phyloP scores from a whole-genome alignment of 2,329 filamentous ascomycete genomes.

The Aspergillus neoniger region DNA sequence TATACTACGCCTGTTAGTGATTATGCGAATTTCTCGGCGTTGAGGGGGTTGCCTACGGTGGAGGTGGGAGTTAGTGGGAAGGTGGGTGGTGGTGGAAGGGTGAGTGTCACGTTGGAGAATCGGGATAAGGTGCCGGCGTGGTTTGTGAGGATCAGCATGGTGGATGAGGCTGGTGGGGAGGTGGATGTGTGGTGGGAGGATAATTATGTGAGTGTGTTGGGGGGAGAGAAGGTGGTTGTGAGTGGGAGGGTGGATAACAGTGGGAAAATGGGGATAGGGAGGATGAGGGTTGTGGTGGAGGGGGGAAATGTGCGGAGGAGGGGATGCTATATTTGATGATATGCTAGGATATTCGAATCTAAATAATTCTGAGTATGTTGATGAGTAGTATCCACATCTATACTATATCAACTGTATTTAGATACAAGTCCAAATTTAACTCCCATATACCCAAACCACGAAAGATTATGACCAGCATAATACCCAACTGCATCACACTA shows the following conservation, averaged over 20 bases:
- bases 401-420: no score
- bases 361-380: no score
- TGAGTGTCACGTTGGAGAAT: slow-evolving; percentile 54
- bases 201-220: slow-evolving; percentile 65
- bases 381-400: no score
- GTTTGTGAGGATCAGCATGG: slow-evolving; percentile 57
- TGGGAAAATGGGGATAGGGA: no score
- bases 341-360: no score
- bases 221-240: slow-evolving; percentile 53
- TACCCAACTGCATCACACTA: slow-evolving; percentile 11
- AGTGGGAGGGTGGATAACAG: slow-evolving; percentile 28
- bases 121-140: slow-evolving; percentile 56
- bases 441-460: no score
- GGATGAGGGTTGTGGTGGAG: slow-evolving; percentile 21
- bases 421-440: no score
- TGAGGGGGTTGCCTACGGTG: slow-evolving; percentile 43
- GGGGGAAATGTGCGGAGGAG: slow-evolving; percentile 27
- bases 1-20: slow-evolving; percentile 59
- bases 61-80: slow-evolving; percentile 8
- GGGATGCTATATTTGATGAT: background rate
- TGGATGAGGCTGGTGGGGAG: slow-evolving; percentile 42
- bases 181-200: slow-evolving; percentile 61
- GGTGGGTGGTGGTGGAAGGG: slow-evolving; percentile 9
- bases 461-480: no score
- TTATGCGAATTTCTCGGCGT: slow-evolving; percentile 52